A percentile compares a stretch with the other conserved stretches of the same genome.
Evolutionary conservation across 75 land plant genomes (phyloP).

Genomic region (Larix kaempferi): DNA sequence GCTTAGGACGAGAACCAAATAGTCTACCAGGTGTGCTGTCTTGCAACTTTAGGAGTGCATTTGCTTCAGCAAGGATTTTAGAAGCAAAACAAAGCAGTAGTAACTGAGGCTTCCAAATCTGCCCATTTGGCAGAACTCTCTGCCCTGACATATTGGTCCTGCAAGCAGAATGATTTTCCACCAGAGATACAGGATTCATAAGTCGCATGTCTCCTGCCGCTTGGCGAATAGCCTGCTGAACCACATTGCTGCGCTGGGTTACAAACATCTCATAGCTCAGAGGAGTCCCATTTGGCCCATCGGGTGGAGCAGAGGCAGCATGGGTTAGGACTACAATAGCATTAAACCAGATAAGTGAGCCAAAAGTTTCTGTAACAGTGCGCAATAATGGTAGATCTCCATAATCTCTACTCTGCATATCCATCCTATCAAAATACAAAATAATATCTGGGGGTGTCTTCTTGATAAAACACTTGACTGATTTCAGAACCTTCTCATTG

Average conservation of each 20-base stretch:
- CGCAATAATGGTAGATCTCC: slow-evolving; percentile 85
- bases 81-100: slow-evolving; percentile 81
- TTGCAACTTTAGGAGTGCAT: slow-evolving; percentile 74
- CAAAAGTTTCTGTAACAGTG: slow-evolving; percentile 62
- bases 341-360: slow-evolving; percentile 85
- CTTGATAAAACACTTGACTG: slow-evolving; percentile 67
- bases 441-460: slow-evolving; percentile 87
- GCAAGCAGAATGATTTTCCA: slow-evolving; percentile 92
- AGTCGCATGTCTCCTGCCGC: slow-evolving; percentile 93
- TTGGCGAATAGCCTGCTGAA: slow-evolving; percentile 86
- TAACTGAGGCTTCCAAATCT: slow-evolving; percentile 81
- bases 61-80: slow-evolving; percentile 93
- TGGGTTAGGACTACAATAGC: slow-evolving; percentile 90
- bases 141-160: slow-evolving; percentile 76
- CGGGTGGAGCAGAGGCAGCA: slow-evolving; percentile 93
- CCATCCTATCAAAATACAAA: slow-evolving; percentile 88
- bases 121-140: slow-evolving; percentile 89
- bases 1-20: slow-evolving; percentile 69
- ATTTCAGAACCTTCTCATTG: slow-evolving; percentile 50
- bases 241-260: slow-evolving; percentile 86
- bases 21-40: slow-evolving; percentile 68
- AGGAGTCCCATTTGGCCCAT: slow-evolving; percentile 90
- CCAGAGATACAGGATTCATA: slow-evolving; percentile 92
- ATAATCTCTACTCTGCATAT: slow-evolving; percentile 78
- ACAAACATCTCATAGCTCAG: slow-evolving; percentile 88